Evolutionary conservation across 1,284 basidiomycete species (phyloP).

Genomic region (Ustilago nuda): DNA sequence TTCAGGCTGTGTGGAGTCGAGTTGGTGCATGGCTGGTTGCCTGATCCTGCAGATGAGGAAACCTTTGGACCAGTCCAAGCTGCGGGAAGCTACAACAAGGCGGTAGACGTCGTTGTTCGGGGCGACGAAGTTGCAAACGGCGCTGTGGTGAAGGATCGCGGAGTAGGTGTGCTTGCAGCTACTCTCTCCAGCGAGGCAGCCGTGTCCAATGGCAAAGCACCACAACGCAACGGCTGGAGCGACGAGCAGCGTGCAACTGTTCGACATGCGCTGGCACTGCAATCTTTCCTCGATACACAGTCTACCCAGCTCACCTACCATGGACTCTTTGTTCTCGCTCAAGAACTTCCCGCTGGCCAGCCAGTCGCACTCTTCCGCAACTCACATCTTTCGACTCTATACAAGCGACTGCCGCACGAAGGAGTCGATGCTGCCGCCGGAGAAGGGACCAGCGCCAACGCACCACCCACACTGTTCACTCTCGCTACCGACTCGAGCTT

Average conservation of each 20-base stretch:
- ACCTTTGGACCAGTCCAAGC: slow-evolving; percentile 73
- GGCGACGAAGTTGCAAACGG: slow-evolving; percentile 80
- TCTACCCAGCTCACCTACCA: slow-evolving; percentile 87
- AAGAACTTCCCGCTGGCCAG: slow-evolving; percentile 69
- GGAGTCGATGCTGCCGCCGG: slow-evolving; percentile 11
- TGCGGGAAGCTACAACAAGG: slow-evolving; percentile 72
- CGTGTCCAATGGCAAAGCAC: slow-evolving; percentile 73
- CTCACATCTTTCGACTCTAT: slow-evolving; percentile 87
- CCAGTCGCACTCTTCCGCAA: slow-evolving; percentile 86
- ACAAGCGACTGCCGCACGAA: slow-evolving; percentile 69
- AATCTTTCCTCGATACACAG: slow-evolving; percentile 75
- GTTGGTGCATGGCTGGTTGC: slow-evolving; percentile 91
- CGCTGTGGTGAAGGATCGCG: slow-evolving; percentile 52
- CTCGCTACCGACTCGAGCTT: slow-evolving; percentile 86
- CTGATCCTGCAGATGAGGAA: slow-evolving; percentile 78
- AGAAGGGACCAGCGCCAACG: slow-evolving; percentile 5
- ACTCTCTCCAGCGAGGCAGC: slow-evolving; percentile 74
- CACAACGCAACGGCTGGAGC: slow-evolving; percentile 27
- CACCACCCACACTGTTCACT: slow-evolving; percentile 74
- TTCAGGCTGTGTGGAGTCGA: slow-evolving; percentile 84
- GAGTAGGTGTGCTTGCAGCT: slow-evolving; percentile 66
- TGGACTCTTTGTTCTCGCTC: slow-evolving; percentile 73
- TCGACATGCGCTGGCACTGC: slow-evolving; percentile 41
- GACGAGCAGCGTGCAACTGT: slow-evolving; percentile 27
- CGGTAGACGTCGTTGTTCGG: slow-evolving; percentile 79